Base-by-base conservation (phyloP, 2,329 filamentous ascomycete genomes). In the Amylocarpus encephaloides region DNA sequence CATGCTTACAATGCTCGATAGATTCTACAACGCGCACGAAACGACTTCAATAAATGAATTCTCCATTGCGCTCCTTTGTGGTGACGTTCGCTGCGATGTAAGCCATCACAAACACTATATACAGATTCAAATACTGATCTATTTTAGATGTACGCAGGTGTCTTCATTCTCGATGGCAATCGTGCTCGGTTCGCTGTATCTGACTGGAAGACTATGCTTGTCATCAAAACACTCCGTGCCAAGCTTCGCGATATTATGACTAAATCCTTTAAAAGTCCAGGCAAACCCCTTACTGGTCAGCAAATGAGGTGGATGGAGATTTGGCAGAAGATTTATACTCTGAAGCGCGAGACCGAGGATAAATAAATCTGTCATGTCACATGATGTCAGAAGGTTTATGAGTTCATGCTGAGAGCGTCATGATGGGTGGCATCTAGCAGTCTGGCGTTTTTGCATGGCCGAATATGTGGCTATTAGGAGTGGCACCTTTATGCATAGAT, bases 121-220 rank as follows among this genome's bases (percentile, higher is more conserved):
- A 30, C 36, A 26, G 34, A 54, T 47, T 38, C 6, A 36, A 33
- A 39, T 32, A 30, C 48, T 65, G 41, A 48, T 16, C 15, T 6
- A n/a, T 18, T 18, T 1, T 46, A 92, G 78, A 80, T 96, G 73
- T 95, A 88, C 65, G 81, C 91, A 0, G 93, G 93, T 12, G 85
- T 95, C 2, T 77, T 96, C 36, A 78, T 89, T 16, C 77, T 98
- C 40, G 93, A 96, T 65, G 86, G 88, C 40, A 95, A 95, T 65
- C 79, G 91, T 29, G 79, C 92, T 43, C 80, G 88, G 43, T 95
- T 97, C 65, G 80, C 85, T 18, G 78, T 94, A 1, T 78, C 83
- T 4, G 87, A 95, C 64, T 97, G 92, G 91, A 94, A 91, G 70
- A 85, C 85, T 0, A 84, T 93, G 76, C 79, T 95, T 33, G 90